Evolutionary conservation across 2,329 filamentous ascomycete species (phyloP).

Genomic region (Penicillium griseofulvum): DNA sequence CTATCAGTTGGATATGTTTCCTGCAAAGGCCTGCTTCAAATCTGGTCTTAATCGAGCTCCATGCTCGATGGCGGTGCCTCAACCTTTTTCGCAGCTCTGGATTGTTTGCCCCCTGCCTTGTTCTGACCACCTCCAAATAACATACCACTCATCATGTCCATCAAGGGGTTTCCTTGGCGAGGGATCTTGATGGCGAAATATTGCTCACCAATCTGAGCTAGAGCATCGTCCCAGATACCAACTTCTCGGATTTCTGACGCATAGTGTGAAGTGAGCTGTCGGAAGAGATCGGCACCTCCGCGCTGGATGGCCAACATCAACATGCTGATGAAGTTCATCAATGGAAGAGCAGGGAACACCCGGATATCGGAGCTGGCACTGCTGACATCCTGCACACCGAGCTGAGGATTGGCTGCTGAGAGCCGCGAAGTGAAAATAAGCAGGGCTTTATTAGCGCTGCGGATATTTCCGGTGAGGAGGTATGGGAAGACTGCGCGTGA

Average conservation of each 20-base stretch:
- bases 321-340: slow-evolving; percentile 89
- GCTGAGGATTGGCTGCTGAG: slow-evolving; percentile 53
- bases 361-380: slow-evolving; percentile 69
- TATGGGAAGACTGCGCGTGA: slow-evolving; percentile 87
- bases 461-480: slow-evolving; percentile 83
- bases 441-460: slow-evolving; percentile 80
- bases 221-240: slow-evolving; percentile 72
- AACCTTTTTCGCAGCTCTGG: slow-evolving; percentile 46
- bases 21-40: not conserved
- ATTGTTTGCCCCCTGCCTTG: slow-evolving; percentile 38
- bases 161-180: slow-evolving; percentile 82
- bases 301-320: slow-evolving; percentile 80
- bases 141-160: slow-evolving; percentile 98
- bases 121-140: slow-evolving; percentile 63
- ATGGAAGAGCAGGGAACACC: slow-evolving; percentile 85
- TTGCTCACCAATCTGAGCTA: slow-evolving; percentile 89
- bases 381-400: slow-evolving; percentile 79
- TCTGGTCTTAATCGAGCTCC: slow-evolving; percentile 42
- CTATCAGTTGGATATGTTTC: slow-evolving; percentile 14
- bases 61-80: slow-evolving; percentile 46
- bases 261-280: slow-evolving; percentile 80
- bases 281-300: slow-evolving; percentile 73
- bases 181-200: slow-evolving; percentile 93
- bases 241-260: slow-evolving; percentile 72
- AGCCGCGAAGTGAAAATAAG: slow-evolving; percentile 71